These are phyloP conservation scores for Gentiana macrophylla DNA, from an alignment of 257 asterid genomes.

Conservation along the genomic window DNA sequence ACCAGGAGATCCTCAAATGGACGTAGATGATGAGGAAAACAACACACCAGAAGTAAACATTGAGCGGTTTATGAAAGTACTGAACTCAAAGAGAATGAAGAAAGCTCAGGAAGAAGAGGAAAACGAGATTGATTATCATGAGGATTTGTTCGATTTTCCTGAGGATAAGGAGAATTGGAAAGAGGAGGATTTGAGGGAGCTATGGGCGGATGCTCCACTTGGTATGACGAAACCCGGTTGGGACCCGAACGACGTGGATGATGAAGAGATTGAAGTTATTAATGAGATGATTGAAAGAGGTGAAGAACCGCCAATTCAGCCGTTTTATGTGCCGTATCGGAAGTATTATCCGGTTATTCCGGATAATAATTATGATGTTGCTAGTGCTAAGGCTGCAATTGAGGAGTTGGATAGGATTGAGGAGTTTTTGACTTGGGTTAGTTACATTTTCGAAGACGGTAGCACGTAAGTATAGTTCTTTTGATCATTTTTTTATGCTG, in stretches of 20 bases:
- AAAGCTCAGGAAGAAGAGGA: constrained; percentile 39
- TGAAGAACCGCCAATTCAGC: constrained; percentile 73
- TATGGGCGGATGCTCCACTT: constrained; percentile 86
- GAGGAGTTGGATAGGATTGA: constrained; percentile 99
- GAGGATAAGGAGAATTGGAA: constrained; percentile 77
- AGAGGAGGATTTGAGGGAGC: constrained; percentile 87
- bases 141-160: constrained; percentile 64
- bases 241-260: constrained; percentile 72
- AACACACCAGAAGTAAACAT: constrained; percentile 44
- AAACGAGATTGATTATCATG: constrained; percentile 12
- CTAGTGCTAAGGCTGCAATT: constrained; percentile 52
- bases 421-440: constrained; percentile 92
- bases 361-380: constrained; percentile 38
- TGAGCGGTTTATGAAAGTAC: constrained; percentile 23
- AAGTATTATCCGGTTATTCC: constrained; percentile 77
- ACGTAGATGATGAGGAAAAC: constrained; percentile 22
- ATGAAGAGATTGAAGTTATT: constrained; percentile 42
- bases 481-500: too few species aligned
- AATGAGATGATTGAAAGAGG: constrained; percentile 45
- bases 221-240: constrained; percentile 74
- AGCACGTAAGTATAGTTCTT: constrained; percentile 56
- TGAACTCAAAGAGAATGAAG: constrained; percentile 33
- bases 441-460: constrained; percentile 79
- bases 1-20: constrained; percentile 10
- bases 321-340: constrained; percentile 85